Evolutionary conservation across 306 rosid species (phyloP).

Genomic region (Casuarina cunninghamiana): DNA sequence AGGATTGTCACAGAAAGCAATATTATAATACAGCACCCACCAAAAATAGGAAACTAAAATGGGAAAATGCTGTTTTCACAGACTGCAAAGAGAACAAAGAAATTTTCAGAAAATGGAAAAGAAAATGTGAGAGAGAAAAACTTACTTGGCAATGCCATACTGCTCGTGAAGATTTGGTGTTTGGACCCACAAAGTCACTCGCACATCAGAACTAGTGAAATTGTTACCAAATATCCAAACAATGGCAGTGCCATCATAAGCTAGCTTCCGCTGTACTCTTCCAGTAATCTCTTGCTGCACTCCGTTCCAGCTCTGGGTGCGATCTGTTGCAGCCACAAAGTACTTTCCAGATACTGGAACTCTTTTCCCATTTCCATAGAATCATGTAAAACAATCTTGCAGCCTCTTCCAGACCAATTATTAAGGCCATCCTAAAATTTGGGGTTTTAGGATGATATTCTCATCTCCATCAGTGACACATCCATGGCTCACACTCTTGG

Average conservation of each 20-base stretch:
- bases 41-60: not conserved
- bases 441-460: conserved; percentile 67
- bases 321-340: conserved; percentile 80
- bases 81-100: not conserved
- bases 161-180: conserved; percentile 70
- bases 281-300: conserved; percentile 92
- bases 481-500: conserved; percentile 38
- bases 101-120: not conserved
- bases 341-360: conserved; percentile 68
- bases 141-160: conserved; percentile 86
- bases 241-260: conserved; percentile 67
- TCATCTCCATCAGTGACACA: conserved; percentile 44
- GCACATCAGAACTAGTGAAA: conserved; percentile 65
- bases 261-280: conserved; percentile 84
- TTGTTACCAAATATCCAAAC: conserved; percentile 79
- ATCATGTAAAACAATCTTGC: conserved; percentile 73
- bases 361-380: conserved; percentile 76
- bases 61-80: conserved; percentile 14
- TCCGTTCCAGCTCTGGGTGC: conserved; percentile 87
- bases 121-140: conserved; percentile 17
- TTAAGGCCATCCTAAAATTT: conserved; percentile 76
- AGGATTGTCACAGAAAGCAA: too few species aligned
- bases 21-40: not conserved
- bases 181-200: conserved; percentile 82
- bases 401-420: conserved; percentile 93